Base-by-base conservation (phyloP, 768 basidiomycete species). In the Suillus brevipes region DNA sequence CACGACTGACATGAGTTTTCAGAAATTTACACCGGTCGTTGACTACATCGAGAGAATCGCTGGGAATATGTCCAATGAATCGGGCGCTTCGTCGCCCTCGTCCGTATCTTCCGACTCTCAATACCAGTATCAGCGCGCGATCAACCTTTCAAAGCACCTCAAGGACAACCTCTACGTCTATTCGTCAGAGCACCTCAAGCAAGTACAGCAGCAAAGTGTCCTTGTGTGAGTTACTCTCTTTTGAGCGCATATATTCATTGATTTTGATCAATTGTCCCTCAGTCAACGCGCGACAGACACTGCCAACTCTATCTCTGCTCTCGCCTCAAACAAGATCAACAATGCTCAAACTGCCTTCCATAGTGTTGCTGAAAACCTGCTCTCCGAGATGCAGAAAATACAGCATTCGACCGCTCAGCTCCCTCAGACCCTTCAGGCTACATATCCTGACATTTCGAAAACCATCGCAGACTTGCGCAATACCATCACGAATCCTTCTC, bases 51-150 rank as follows among this genome's bases (percentile, higher is more conserved):
- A 89, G 73, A 55, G 1, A 42, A 80, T 78, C 25, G 85, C 86
- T 13, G 83, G 89, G 62, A 84, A 85, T 74, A 79, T 78, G 8
- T 73, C 76, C 55, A 78, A 80, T 55, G 84, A 86, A 57, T 81
- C 83, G 40, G 80, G 80, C 20, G 73, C 81, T 8, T 78, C 84
- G 37, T 78, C 79, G 6, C 78, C 84, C 13, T 79, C 82, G 2
- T 79, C 86, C 31, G 74, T 76, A 18, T 73, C 83, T n/a, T 80
- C 83, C 13, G 84, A 87, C 68, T 78, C 83, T 53, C 84, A 90
- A 74, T 91, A 86, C 69, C 92, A 94, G 77, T 91, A 91, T 71
- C 90, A 91, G 73, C 90, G 92, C 56, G 90, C 85, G 55, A 80
- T 85, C 66, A 80, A 81, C 43, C 83, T 94, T 60, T 89, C 90